phyloP scores from a whole-genome alignment of 1,139 yeast species.

The Yamadazyma diospyri region DNA sequence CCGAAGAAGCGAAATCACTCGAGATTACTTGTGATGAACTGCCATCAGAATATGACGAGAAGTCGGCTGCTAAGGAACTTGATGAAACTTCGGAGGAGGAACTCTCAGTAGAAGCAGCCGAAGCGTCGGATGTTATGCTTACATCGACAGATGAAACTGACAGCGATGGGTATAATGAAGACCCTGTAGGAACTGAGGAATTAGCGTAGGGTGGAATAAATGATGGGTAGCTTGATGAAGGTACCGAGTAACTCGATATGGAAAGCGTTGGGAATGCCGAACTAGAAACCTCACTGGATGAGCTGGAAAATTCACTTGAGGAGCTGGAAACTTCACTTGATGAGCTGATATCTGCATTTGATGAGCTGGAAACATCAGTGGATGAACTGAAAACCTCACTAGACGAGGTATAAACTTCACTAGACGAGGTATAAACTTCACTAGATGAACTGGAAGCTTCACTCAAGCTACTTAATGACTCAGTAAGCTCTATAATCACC shows the following conservation, averaged over 20 bases:
- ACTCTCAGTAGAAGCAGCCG: too few relatives aligned
- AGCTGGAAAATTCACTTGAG: conserved; percentile 1
- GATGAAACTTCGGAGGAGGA: too few relatives aligned
- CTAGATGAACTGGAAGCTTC: not conserved
- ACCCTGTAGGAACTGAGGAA: not conserved
- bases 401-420: not conserved
- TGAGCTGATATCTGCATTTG: not conserved
- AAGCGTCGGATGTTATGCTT: not conserved
- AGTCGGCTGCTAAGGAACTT: too few relatives aligned
- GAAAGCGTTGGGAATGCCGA: conserved; percentile 1
- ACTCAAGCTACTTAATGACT: not conserved
- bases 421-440: not conserved
- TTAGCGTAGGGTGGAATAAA: not conserved
- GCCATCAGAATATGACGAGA: too few relatives aligned
- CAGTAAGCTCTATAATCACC: too few relatives aligned
- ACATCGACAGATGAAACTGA: not conserved
- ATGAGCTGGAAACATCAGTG: not conserved
- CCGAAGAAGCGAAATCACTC: too few relatives aligned
- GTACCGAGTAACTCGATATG: not conserved
- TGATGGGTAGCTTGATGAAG: not conserved
- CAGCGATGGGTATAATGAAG: not conserved
- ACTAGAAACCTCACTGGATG: conserved; percentile 1
- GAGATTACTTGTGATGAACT: too few relatives aligned
- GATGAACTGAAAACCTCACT: not conserved
- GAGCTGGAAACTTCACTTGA: not conserved